A percentile compares a stretch with the other conserved stretches of the same genome.
Conservation (phyloP, 1,139 yeast genomes). For the Pichia sp. region DNA sequence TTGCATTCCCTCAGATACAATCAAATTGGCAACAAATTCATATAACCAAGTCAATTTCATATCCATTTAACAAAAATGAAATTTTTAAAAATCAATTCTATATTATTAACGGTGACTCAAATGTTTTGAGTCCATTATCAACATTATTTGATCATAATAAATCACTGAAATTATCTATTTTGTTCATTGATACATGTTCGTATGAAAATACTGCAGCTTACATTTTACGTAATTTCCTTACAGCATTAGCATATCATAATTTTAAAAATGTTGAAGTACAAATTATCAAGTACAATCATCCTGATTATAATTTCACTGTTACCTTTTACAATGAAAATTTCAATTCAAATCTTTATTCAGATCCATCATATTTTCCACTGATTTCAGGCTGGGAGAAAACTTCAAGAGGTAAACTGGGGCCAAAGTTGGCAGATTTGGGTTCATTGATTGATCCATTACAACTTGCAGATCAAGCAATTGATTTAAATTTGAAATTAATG, state of each 20-base stretch:
- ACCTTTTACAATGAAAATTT: slow-evolving; percentile 9
- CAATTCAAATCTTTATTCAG: slow-evolving; percentile 1
- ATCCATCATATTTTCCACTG: slow-evolving; percentile 24
- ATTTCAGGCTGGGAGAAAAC: slow-evolving; percentile 91
- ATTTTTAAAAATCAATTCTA: slow-evolving; percentile 20
- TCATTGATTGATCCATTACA: slow-evolving; percentile 72
- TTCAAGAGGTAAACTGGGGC: slow-evolving; percentile 62
- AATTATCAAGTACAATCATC: slow-evolving; percentile 27
- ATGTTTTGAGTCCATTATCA: slow-evolving; percentile 16
- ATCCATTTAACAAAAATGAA: slow-evolving; percentile 16
- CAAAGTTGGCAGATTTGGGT: slow-evolving; percentile 78
- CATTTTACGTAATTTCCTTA: slow-evolving; percentile 59
- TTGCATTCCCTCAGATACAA: slow-evolving; percentile 64
- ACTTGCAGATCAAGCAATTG: slow-evolving; percentile 87
- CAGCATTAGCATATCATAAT: slow-evolving; percentile 43
- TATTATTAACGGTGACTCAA: slow-evolving; percentile 17
- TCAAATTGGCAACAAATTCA: slow-evolving; percentile 36
- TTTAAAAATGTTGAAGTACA: slow-evolving; percentile 37
- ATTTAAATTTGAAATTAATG: slow-evolving; percentile 84
- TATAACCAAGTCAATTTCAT: slow-evolving; percentile 4
- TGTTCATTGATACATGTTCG: slow-evolving; percentile 59
- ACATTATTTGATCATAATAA: slow-evolving; percentile 10
- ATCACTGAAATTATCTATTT: slow-evolving; percentile 29
- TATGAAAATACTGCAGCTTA: slow-evolving; percentile 47
- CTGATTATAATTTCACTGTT: slow-evolving; percentile 25